phyloP scores from a whole-genome alignment of 2,329 filamentous ascomycete species.

The Ophiostoma australiae region DNA sequence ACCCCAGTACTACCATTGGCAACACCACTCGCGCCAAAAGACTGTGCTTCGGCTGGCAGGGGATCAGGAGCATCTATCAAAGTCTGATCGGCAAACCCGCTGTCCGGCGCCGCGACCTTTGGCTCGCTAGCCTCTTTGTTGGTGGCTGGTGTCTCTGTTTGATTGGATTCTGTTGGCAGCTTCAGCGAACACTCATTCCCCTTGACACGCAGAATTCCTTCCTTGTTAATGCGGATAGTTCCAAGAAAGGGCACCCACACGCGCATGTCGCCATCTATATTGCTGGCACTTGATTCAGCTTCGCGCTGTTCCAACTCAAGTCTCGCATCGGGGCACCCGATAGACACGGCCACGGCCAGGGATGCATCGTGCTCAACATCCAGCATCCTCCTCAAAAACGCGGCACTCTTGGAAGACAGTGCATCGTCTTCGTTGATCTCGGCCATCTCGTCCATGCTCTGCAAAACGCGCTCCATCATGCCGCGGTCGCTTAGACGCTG shows the following conservation, averaged over 20 bases:
- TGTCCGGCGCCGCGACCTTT: not conserved
- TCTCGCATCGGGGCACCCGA: constrained; percentile 12
- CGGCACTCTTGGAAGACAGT: constrained; percentile 33
- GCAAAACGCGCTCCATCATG: constrained; percentile 37
- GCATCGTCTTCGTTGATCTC: constrained; percentile 28
- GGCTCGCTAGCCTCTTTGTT: not conserved
- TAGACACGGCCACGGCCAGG: not conserved
- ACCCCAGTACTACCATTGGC: not conserved
- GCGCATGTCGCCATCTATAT: constrained; percentile 22
- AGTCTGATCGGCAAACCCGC: not conserved
- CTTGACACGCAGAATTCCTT: constrained; percentile 21
- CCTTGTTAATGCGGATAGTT: constrained; percentile 35
- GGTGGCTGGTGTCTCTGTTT: not conserved
- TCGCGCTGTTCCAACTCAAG: not conserved
- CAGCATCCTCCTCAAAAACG: constrained; percentile 37
- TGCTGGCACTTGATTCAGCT: not conserved
- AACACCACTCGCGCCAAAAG: not conserved
- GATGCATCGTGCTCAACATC: constrained; percentile 34
- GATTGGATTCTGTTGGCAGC: not conserved
- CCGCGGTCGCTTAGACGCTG: constrained; percentile 42
- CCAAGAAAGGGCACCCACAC: constrained; percentile 44
- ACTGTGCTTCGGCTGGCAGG: not conserved
- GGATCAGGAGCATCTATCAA: not conserved
- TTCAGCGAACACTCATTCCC: constrained; percentile 13
- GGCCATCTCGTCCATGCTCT: constrained; percentile 34